Evolutionary conservation across 2,329 filamentous ascomycete genomes (phyloP).

Genomic region (Remersonia thermophila): DNA sequence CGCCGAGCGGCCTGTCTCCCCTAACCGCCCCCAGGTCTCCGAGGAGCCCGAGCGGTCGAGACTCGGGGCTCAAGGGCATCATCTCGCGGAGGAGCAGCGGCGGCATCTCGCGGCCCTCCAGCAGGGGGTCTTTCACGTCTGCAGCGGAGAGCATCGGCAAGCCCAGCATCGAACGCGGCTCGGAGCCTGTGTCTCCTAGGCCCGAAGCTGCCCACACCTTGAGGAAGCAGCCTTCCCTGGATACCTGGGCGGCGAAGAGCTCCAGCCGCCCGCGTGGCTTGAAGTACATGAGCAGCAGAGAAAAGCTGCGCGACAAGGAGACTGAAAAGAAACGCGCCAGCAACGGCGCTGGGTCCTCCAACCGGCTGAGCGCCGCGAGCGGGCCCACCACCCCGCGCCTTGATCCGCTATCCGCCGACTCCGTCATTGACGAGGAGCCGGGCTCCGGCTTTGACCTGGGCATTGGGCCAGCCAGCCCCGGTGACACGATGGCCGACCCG

Average conservation of each 20-base stretch:
- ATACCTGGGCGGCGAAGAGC: conserved; percentile 51
- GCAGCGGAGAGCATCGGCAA: conserved; percentile 52
- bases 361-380: conserved; percentile 20
- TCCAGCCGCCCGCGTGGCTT: conserved; percentile 43
- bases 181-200: conserved; percentile 26
- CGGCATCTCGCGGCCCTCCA: conserved; percentile 44
- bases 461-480: conserved; percentile 7
- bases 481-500: conserved; percentile 25
- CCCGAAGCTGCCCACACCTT: conserved; percentile 36
- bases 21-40: conserved; percentile 52
- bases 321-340: conserved; percentile 46
- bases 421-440: conserved; percentile 44
- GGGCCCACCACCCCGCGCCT: conserved; percentile 25
- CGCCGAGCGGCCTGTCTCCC: conserved; percentile 61
- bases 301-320: conserved; percentile 51
- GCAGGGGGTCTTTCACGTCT: conserved; percentile 42
- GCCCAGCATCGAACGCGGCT: conserved; percentile 47
- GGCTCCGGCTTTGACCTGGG: conserved; percentile 21
- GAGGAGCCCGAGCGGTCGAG: conserved; percentile 31
- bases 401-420: conserved; percentile 41
- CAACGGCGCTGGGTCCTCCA: conserved; percentile 25
- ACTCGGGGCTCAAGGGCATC: conserved; percentile 43
- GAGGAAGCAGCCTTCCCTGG: conserved; percentile 40
- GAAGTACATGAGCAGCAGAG: conserved; percentile 64
- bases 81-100: conserved; percentile 34